Evolutionary conservation across 169 alveolate species (phyloP).

Genomic region (Theileria sp.): DNA sequence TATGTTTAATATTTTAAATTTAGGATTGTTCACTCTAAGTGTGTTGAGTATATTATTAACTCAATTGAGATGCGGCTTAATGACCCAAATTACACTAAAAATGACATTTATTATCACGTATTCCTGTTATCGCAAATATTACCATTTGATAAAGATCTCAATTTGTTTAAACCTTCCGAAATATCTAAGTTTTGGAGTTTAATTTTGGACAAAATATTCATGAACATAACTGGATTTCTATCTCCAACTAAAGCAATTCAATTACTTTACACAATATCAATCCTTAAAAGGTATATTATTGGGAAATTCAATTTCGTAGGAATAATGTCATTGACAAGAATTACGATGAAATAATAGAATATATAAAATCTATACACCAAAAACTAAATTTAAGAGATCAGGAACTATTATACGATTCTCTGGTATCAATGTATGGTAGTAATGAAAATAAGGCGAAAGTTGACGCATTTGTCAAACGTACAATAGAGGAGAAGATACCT

Average conservation of each 20-base stretch:
- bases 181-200: neutral
- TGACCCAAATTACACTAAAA: slow-evolving; percentile 17
- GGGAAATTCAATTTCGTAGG: neutral
- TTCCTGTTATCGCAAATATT: slow-evolving; percentile 1
- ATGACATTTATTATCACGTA: slow-evolving; percentile 27
- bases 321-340: neutral
- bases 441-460: neutral
- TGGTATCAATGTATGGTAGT: neutral
- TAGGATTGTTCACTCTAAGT: neutral
- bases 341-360: slow-evolving; percentile 2
- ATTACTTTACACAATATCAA: neutral
- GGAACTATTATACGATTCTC: slow-evolving; percentile 32
- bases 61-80: slow-evolving; percentile 30
- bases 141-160: neutral
- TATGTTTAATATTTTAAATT: neutral
- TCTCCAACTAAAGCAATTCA: slow-evolving; percentile 4
- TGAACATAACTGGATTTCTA: neutral
- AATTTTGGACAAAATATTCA: neutral
- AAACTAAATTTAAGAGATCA: slow-evolving; percentile 33
- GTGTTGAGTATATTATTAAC: slow-evolving; percentile 23
- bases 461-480: neutral
- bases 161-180: neutral
- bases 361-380: slow-evolving; percentile 31
- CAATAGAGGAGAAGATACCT: slow-evolving; percentile 34
- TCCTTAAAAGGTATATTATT: neutral